A percentile compares a stretch with the other conserved stretches of the same genome.
phyloP scores from a whole-genome alignment of 2,329 filamentous ascomycete species.

The Hymenotorrendiella dingleyae region DNA sequence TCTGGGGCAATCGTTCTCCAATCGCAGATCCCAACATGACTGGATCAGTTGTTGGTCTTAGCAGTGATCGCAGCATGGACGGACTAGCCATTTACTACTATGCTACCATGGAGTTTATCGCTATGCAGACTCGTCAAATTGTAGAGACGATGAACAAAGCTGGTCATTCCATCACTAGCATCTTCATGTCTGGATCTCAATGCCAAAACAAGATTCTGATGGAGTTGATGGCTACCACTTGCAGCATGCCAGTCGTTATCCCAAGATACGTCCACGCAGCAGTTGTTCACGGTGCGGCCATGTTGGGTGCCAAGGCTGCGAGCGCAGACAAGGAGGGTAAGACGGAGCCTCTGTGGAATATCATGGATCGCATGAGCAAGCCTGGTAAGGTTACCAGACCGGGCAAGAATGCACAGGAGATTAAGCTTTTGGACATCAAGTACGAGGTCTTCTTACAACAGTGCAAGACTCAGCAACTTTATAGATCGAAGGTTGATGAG shows the following conservation, averaged over 20 bases:
- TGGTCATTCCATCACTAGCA: slow-evolving; percentile 81
- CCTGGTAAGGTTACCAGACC: slow-evolving; percentile 79
- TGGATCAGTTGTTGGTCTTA: slow-evolving; percentile 80
- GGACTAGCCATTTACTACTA: slow-evolving; percentile 91
- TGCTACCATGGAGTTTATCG: slow-evolving; percentile 95
- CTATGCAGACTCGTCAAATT: slow-evolving; percentile 93
- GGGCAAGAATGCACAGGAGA: slow-evolving; percentile 64
- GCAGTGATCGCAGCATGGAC: slow-evolving; percentile 79
- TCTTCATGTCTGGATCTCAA: slow-evolving; percentile 98
- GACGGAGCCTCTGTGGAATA: slow-evolving; percentile 85
- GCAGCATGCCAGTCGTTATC: slow-evolving; percentile 87
- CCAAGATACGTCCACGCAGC: slow-evolving; percentile 91
- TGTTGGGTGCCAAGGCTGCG: slow-evolving; percentile 96
- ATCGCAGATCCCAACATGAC: slow-evolving; percentile 92
- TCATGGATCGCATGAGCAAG: slow-evolving; percentile 98
- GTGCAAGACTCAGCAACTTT: slow-evolving; percentile 77
- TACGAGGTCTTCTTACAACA: slow-evolving; percentile 95
- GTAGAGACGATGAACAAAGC: slow-evolving; percentile 87
- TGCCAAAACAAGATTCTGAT: slow-evolving; percentile 95
- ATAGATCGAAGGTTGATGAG: slow-evolving; percentile 72
- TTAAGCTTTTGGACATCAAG: slow-evolving; percentile 76
- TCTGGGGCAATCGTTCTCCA: slow-evolving; percentile 94
- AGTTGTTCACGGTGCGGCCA: slow-evolving; percentile 95
- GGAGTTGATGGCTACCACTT: slow-evolving; percentile 83
- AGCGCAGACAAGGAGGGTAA: slow-evolving; percentile 70